These are phyloP conservation scores for Dactylonectria estremocensis DNA, from an alignment of 2,329 filamentous ascomycete genomes.

Conservation along the genomic window DNA sequence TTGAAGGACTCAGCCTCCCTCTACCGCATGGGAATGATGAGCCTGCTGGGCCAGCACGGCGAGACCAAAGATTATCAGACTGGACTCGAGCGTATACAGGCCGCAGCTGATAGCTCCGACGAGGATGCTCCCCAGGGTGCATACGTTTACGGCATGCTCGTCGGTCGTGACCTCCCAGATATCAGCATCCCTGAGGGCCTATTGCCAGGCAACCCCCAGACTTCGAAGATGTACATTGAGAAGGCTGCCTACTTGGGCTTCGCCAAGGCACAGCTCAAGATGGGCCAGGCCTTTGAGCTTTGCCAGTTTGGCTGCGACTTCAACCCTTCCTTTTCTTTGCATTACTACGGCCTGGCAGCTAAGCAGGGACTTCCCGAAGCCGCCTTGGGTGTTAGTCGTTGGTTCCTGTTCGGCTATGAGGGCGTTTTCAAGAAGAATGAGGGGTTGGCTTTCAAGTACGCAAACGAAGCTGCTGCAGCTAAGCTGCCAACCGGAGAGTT, in stretches of 20 bases:
- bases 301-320: conserved; percentile 96
- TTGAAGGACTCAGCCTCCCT: conserved; percentile 89
- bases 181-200: conserved; percentile 82
- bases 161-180: conserved; percentile 91
- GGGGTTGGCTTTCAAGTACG: conserved; percentile 91
- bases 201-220: conserved; percentile 79
- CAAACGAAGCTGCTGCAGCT: conserved; percentile 85
- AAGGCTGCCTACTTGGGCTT: conserved; percentile 97
- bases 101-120: conserved; percentile 88
- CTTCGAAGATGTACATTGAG: conserved; percentile 90
- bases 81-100: conserved; percentile 86
- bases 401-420: conserved; percentile 97
- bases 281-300: conserved; percentile 96
- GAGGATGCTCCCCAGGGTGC: conserved; percentile 98
- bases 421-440: conserved; percentile 96
- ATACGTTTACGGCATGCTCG: conserved; percentile 95
- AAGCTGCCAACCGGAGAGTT: conserved; percentile 94
- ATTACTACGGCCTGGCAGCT: conserved; percentile 95
- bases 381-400: conserved; percentile 96
- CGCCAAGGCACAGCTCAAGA: conserved; percentile 95
- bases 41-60: conserved; percentile 91
- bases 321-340: conserved; percentile 90
- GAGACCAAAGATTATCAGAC: conserved; percentile 84
- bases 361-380: conserved; percentile 94
- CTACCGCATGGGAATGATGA: conserved; percentile 97